These are phyloP conservation scores for Aspergillus incahuasiensis DNA, from an alignment of 495 filamentous ascomycete genomes.

Conservation along the genomic window DNA sequence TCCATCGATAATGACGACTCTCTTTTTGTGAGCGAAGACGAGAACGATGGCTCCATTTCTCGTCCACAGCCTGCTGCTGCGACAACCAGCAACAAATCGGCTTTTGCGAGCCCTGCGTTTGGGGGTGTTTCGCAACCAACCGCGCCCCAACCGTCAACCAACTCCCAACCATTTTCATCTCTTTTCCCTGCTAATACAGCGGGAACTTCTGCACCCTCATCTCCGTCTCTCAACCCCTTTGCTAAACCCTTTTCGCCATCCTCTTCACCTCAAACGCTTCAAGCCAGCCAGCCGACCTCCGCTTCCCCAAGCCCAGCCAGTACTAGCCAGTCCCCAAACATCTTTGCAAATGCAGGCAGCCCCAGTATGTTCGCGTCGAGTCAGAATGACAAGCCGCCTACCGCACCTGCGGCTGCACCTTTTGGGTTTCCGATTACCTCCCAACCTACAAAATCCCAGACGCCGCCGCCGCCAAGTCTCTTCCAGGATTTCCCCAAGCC, in stretches of 20 bases:
- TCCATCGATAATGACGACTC: constrained; percentile 27
- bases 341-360: background rate
- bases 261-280: constrained; percentile 11
- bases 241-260: constrained; percentile 17
- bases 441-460: background rate
- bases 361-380: background rate
- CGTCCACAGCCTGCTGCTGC: background rate
- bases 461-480: background rate
- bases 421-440: constrained; percentile 3
- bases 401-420: background rate
- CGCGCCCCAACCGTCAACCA: constrained; percentile 6
- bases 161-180: constrained; percentile 19
- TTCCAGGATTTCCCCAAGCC: background rate
- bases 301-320: background rate
- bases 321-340: background rate
- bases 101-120: constrained; percentile 12
- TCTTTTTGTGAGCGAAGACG: constrained; percentile 43
- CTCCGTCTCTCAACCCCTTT: constrained; percentile 18
- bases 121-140: constrained; percentile 13
- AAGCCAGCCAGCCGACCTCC: constrained; percentile 3
- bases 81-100: background rate
- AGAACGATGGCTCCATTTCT: constrained; percentile 21
- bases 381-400: background rate
- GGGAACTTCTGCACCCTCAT: background rate
- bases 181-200: constrained; percentile 14